Percentiles rank a stretch among this genome's conserved stretches.
phyloP scores from a whole-genome alignment of 192 early-diverging fungal genomes.

The Backusella circina region DNA sequence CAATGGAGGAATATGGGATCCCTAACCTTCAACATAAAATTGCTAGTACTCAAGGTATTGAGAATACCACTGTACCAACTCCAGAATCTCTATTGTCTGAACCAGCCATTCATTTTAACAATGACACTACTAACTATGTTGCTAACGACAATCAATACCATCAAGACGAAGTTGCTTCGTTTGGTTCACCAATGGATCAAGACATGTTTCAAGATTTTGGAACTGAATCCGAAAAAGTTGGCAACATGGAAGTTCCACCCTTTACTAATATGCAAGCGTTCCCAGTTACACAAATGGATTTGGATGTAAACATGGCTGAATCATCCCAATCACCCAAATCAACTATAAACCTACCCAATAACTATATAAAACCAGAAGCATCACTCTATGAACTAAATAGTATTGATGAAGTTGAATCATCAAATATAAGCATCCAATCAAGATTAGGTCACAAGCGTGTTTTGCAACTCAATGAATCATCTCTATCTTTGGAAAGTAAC shows the following conservation, averaged over 20 bases:
- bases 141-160: background rate
- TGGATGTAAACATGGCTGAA: background rate
- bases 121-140: background rate
- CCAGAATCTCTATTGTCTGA: background rate
- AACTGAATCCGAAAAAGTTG: background rate
- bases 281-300: background rate
- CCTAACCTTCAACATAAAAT: background rate
- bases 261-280: background rate
- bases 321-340: background rate
- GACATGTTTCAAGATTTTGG: background rate
- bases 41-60: background rate
- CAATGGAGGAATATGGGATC: background rate
- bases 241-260: background rate
- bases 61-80: background rate
- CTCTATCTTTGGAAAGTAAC: background rate
- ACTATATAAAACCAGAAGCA: background rate
- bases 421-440: background rate
- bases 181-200: background rate
- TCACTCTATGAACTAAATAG: background rate
- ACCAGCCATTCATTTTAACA: background rate
- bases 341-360: background rate
- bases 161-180: background rate
- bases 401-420: background rate
- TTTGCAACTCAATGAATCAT: background rate
- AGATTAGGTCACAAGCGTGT: background rate